phyloP scores from a whole-genome alignment of 441 rosid genomes.

The Adansonia rubrostipa region DNA sequence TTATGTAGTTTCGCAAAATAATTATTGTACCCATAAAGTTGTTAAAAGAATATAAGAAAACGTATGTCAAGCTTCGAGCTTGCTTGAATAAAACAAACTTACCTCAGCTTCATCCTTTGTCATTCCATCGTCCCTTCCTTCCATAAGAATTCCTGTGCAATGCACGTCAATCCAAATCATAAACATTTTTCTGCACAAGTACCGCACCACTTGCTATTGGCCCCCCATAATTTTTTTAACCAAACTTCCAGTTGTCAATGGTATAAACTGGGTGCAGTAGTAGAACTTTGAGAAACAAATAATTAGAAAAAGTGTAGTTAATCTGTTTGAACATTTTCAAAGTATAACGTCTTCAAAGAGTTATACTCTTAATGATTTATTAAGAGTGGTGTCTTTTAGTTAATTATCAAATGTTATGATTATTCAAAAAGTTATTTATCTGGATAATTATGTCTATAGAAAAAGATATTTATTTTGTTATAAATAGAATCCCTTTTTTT shows the following conservation, averaged over 20 bases:
- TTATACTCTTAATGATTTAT: too few species aligned
- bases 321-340: too few species aligned
- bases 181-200: not conserved
- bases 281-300: not conserved
- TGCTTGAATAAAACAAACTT: constrained; percentile 6
- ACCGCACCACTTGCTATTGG: constrained; percentile 1
- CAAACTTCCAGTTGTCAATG: not conserved
- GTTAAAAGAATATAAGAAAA: not conserved
- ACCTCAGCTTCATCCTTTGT: constrained; percentile 99
- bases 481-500: too few species aligned
- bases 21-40: not conserved
- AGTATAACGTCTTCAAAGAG: too few species aligned
- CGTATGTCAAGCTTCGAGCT: constrained; percentile 5
- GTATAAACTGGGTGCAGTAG: not conserved
- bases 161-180: not conserved
- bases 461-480: too few species aligned
- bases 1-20: not conserved
- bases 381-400: too few species aligned
- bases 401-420: too few species aligned
- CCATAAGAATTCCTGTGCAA: constrained; percentile 78
- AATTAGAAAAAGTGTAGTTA: not conserved
- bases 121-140: constrained; percentile 69
- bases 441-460: too few species aligned
- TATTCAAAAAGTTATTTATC: too few species aligned
- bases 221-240: not conserved